Evolutionary conservation across 495 filamentous ascomycete genomes (phyloP), one percentile per base, ranked within the genome.

Genomic region (Penicillium malachiteum): DNA sequence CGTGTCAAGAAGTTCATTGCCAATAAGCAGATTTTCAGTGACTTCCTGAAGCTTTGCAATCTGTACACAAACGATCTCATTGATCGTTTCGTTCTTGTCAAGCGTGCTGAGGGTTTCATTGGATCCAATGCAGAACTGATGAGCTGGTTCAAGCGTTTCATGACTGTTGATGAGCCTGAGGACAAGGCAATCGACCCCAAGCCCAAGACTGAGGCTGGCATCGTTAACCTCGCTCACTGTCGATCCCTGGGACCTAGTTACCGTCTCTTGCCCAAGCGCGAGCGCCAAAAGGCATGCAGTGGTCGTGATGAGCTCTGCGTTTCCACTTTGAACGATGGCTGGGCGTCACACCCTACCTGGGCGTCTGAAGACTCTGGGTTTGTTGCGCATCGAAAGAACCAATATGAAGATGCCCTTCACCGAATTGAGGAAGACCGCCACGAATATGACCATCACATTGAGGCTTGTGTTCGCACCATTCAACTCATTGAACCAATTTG

Each of bases 341-440:
- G 95, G 95, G 94, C 92, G 2, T 97, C 92, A 44, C 94, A 97
- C 73, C 95, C 95, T 1, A 99, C 95, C 3, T 99, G 95, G 95
- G 95, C 93, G 1, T 97, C 92, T 1, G 95, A 99, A 71, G 95
- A 99, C 65, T 96, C 91, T 32, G 95, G 95, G 2, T 99, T 99
- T 61, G 91, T 99, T 53, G 95, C 94, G 3, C 95, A 99, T 74
- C 82, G 92, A 40, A 99, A 99, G 81, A 99, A 97, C 63, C 80
- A 83, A 17, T 93, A 84, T 55, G 95, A 99, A 70, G 95, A 99
- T 66, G 85, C 85, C 34, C 82, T 97, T 37, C 95, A 97, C 62
- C 84, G 94, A 13, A 96, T 97, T 57, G 95, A 99, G 72, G 95
- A 99, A 66, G 95, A 99, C 65, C 85, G 95, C 12, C 95, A 99